These are phyloP conservation scores for Boletus tomentosulus DNA, from an alignment of 768 basidiomycete genomes.

Conservation along the genomic window DNA sequence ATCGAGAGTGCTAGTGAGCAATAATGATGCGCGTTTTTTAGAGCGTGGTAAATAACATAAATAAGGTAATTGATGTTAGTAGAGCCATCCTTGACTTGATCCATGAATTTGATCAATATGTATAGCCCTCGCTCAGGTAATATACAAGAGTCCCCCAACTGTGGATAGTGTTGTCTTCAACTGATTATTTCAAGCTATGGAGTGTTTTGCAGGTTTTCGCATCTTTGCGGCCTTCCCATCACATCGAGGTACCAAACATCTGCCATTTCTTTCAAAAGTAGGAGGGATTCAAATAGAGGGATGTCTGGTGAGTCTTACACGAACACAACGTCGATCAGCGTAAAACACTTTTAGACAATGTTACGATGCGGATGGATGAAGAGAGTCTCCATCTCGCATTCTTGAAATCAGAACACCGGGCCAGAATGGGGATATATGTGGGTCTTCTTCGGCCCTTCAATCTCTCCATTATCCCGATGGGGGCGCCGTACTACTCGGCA, in stretches of 20 bases:
- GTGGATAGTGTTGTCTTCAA: not conserved
- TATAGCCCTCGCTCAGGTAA: not conserved
- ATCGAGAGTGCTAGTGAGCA: not conserved
- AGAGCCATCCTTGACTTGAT: too few species aligned
- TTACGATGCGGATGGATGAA: not conserved
- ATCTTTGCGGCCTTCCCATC: too few species aligned
- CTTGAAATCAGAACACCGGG: too few species aligned
- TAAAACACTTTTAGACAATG: not conserved
- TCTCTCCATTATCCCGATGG: too few species aligned
- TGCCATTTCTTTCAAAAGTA: not conserved
- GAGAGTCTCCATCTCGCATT: too few species aligned
- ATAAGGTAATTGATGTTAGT: conserved; percentile 10
- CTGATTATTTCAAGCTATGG: not conserved
- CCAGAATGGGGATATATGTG: too few species aligned
- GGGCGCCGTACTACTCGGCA: too few species aligned
- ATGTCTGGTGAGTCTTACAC: not conserved
- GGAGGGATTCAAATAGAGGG: not conserved
- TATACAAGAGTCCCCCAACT: not conserved
- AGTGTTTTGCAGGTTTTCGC: not conserved
- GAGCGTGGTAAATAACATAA: conserved; percentile 28
- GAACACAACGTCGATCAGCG: not conserved
- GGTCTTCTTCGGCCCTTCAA: too few species aligned
- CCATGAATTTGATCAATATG: not conserved
- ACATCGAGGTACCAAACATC: not conserved
- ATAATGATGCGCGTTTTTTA: conserved; percentile 22